phyloP scores from a whole-genome alignment of 495 filamentous ascomycete genomes.

The Rhypophila decipiens region DNA sequence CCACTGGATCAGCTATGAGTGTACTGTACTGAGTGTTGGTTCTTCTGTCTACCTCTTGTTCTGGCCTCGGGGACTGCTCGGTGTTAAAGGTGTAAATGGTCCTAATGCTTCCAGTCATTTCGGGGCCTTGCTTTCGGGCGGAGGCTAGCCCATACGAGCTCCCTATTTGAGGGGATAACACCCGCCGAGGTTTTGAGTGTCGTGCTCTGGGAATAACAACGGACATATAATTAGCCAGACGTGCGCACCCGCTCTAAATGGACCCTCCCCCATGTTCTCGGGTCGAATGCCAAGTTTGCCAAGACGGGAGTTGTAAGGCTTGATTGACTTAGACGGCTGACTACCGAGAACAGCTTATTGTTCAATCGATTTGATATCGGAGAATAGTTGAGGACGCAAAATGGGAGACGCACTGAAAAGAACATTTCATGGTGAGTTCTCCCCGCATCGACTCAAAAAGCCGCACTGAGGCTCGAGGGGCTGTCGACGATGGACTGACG shows the following conservation, averaged over 20 bases:
- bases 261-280: constrained; percentile 1
- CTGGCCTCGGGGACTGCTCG: too few species aligned
- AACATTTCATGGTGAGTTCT: constrained; percentile 25
- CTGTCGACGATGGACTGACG: background rate
- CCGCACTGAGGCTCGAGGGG: background rate
- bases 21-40: too few species aligned
- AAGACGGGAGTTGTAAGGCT: background rate
- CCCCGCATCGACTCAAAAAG: background rate
- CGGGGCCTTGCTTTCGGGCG: too few species aligned
- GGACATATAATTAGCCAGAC: background rate
- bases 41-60: too few species aligned
- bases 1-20: too few species aligned
- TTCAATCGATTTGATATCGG: too few species aligned
- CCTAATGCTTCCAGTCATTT: too few species aligned
- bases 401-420: constrained; percentile 25
- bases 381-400: background rate
- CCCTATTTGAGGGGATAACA: background rate
- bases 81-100: too few species aligned
- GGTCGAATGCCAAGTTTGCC: background rate
- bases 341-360: background rate
- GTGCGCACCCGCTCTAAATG: constrained; percentile 1
- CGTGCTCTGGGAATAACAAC: background rate
- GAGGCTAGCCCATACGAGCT: background rate
- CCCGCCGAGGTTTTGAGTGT: background rate
- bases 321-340: background rate